Conservation (phyloP, 352 stramenopile species). For the Globisporangium radiosum region DNA sequence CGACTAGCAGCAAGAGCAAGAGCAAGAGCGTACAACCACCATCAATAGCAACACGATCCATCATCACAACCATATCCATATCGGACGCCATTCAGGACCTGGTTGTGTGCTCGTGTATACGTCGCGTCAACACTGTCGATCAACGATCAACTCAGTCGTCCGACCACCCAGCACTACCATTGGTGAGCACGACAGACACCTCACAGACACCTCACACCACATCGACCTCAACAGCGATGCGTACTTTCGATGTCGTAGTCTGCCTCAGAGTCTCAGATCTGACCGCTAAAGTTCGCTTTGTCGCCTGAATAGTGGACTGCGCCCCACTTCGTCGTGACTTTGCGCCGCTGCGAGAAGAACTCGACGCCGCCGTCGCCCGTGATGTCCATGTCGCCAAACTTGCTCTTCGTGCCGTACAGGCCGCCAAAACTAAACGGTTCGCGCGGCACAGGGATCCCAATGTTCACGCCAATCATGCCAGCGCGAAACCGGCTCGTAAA, state of each 20-base stretch:
- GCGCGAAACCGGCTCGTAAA: constrained; percentile 91
- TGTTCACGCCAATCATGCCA: constrained; percentile 95
- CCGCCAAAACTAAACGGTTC: constrained; percentile 97
- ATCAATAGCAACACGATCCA: no score
- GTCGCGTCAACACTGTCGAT: no score
- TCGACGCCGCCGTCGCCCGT: constrained; percentile 95
- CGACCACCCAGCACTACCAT: no score
- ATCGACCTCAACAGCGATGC: neutral
- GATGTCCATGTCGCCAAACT: constrained; percentile 98
- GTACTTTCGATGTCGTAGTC: neutral
- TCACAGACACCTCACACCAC: no score
- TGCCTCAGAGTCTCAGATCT: constrained; percentile 23
- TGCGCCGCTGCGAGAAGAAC: constrained; percentile 97
- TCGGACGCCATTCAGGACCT: no score
- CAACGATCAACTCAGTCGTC: no score
- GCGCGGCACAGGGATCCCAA: constrained; percentile 92
- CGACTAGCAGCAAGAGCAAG: no score
- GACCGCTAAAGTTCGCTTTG: constrained; percentile 65
- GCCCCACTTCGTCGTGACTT: constrained; percentile 96
- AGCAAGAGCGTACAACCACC: no score
- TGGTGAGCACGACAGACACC: no score
- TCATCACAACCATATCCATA: no score
- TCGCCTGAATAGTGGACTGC: constrained; percentile 35
- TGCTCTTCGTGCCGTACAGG: constrained; percentile 95
- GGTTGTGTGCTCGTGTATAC: no score